These are phyloP conservation scores for Epichloe hybrida DNA, from an alignment of 2,329 filamentous ascomycete genomes.

Conservation along the genomic window DNA sequence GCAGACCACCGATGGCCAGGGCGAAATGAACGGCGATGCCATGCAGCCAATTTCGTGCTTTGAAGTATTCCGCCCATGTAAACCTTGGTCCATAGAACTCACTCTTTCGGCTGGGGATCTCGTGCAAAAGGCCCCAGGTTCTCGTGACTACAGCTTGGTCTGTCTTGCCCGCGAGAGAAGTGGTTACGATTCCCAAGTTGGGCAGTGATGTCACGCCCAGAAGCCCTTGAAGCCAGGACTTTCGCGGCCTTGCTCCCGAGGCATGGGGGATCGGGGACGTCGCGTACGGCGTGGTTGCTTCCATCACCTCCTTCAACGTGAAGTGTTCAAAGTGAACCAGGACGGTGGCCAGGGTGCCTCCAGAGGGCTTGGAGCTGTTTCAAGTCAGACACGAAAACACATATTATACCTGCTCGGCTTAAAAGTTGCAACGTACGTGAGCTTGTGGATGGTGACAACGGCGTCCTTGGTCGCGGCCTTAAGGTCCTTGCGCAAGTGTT, in stretches of 20 bases:
- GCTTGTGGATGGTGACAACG: slow-evolving; percentile 32
- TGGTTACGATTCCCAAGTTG: slow-evolving; percentile 41
- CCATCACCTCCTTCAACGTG: slow-evolving; percentile 31
- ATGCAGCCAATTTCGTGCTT: slow-evolving; percentile 33
- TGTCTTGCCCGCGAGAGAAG: slow-evolving; percentile 33
- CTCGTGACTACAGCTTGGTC: slow-evolving; percentile 45
- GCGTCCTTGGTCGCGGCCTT: slow-evolving; percentile 38
- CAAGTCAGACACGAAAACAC: not conserved
- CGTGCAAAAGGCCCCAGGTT: slow-evolving; percentile 47
- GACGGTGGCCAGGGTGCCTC: slow-evolving; percentile 56
- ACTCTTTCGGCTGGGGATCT: slow-evolving; percentile 27
- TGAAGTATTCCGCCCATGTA: slow-evolving; percentile 40
- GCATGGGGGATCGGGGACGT: slow-evolving; percentile 41
- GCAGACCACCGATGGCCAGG: slow-evolving; percentile 27
- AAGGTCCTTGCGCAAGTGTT: slow-evolving; percentile 35
- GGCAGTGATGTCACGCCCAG: slow-evolving; percentile 36
- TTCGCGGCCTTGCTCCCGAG: slow-evolving; percentile 15
- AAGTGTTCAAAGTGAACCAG: slow-evolving; percentile 45
- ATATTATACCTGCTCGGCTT: not conserved
- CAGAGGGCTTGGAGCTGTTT: slow-evolving; percentile 32
- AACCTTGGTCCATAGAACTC: slow-evolving; percentile 50
- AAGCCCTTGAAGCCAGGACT: slow-evolving; percentile 28
- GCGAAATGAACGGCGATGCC: slow-evolving; percentile 38
- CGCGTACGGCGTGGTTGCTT: slow-evolving; percentile 36
- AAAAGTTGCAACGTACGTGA: slow-evolving; percentile 20